A percentile compares a stretch with the other conserved stretches of the same genome.
Evolutionary conservation across 306 rosid genomes (phyloP).

Genomic region (Vigna mungo): DNA sequence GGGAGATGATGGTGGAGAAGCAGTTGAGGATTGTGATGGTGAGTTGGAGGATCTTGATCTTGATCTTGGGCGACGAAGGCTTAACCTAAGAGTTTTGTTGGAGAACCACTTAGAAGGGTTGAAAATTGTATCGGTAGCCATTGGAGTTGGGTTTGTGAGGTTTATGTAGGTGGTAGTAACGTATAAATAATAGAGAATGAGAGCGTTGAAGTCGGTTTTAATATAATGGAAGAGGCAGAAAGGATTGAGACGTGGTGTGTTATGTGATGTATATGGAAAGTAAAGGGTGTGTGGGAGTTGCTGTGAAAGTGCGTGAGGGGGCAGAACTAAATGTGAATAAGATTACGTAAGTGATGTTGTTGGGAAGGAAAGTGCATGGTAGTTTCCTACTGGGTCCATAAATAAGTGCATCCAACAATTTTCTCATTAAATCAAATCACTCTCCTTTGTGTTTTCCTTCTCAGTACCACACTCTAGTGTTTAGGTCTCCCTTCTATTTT

Average conservation of each 20-base stretch:
- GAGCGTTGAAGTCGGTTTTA: background rate
- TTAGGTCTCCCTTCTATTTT: background rate
- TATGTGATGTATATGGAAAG: background rate
- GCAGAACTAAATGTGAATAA: slow-evolving; percentile 21
- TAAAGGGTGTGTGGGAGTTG: slow-evolving; percentile 35
- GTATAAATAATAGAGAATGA: background rate
- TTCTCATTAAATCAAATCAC: background rate
- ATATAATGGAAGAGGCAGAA: background rate
- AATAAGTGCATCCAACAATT: slow-evolving; percentile 12
- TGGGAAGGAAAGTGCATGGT: slow-evolving; percentile 47
- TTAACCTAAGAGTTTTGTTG: slow-evolving; percentile 49
- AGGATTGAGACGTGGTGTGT: background rate
- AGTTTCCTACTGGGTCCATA: slow-evolving; percentile 46
- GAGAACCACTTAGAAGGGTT: slow-evolving; percentile 73
- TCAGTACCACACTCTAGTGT: background rate
- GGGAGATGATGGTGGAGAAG: slow-evolving; percentile 54
- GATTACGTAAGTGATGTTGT: slow-evolving; percentile 8
- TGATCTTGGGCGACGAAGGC: slow-evolving; percentile 48
- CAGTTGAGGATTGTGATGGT: background rate
- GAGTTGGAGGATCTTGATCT: slow-evolving; percentile 54
- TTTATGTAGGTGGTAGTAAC: background rate
- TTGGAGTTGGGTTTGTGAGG: background rate
- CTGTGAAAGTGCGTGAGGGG: slow-evolving; percentile 43
- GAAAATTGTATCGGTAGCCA: slow-evolving; percentile 50
- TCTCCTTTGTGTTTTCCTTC: background rate